A percentile compares a stretch with the other conserved stretches of the same genome.
Conservation (phyloP, 1,139 yeast species). For the Geotrichum carabidarum region DNA sequence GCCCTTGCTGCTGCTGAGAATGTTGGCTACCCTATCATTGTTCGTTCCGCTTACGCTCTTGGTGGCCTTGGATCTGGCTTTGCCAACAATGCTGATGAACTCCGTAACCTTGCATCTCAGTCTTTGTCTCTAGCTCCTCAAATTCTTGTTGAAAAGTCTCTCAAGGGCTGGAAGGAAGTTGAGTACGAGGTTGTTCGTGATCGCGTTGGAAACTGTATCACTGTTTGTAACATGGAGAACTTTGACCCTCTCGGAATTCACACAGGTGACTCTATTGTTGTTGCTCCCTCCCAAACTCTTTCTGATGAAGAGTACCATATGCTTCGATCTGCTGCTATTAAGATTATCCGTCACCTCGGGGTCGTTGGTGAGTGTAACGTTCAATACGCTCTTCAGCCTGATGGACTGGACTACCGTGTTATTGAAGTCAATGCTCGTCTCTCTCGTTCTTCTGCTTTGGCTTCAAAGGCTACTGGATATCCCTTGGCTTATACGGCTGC, state of each 20-base stretch:
- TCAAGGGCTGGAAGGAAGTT: constrained; percentile 99
- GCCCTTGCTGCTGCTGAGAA: constrained; percentile 80
- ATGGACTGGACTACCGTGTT: constrained; percentile 90
- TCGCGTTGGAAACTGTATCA: constrained; percentile 94
- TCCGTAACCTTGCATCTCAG: constrained; percentile 80
- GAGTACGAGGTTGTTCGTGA: constrained; percentile 99
- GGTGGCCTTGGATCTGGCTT: constrained; percentile 99
- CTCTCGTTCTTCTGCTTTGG: constrained; percentile 95
- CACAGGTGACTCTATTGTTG: constrained; percentile 98
- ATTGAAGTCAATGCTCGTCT: constrained; percentile 97
- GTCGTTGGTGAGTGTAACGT: constrained; percentile 99
- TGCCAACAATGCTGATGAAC: constrained; percentile 76
- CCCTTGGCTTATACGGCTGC: constrained; percentile 99
- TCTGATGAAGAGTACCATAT: constrained; percentile 97
- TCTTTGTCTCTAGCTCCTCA: constrained; percentile 89
- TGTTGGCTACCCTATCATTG: constrained; percentile 94
- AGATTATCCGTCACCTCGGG: constrained; percentile 94
- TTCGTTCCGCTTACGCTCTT: constrained; percentile 93
- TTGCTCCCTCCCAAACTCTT: constrained; percentile 96
- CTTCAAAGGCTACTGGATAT: constrained; percentile 98
- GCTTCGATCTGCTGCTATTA: constrained; percentile 96
- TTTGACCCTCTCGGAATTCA: constrained; percentile 98
- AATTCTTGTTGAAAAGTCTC: constrained; percentile 87
- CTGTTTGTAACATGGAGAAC: constrained; percentile 99
- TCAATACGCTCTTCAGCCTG: constrained; percentile 95